These are phyloP conservation scores for Eucalyptus pauciflora DNA, from an alignment of 345 rosid genomes.

Conservation along the genomic window DNA sequence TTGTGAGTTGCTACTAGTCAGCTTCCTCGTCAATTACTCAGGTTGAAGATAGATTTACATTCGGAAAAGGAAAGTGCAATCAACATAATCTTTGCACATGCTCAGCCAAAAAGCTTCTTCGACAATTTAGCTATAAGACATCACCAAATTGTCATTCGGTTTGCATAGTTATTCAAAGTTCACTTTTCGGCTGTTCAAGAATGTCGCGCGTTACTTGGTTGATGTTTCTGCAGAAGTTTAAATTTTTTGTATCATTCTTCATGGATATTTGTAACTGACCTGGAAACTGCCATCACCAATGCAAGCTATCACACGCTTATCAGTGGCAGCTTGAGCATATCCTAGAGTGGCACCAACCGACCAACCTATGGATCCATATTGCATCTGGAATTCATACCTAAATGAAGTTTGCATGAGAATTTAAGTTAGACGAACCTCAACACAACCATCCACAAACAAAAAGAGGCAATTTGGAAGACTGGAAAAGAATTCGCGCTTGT, in stretches of 20 bases:
- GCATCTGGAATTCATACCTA: constrained; percentile 79
- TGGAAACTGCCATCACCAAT: constrained; percentile 77
- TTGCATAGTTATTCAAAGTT: background rate
- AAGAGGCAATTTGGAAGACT: background rate
- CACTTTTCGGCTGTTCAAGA: background rate
- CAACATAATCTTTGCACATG: background rate
- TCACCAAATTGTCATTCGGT: background rate
- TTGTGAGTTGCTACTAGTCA: background rate
- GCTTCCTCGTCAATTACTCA: background rate
- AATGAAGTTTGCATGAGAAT: background rate
- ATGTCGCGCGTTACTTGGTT: background rate
- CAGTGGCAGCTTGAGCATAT: constrained; percentile 56
- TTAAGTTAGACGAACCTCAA: background rate
- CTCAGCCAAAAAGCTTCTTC: background rate
- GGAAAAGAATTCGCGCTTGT: background rate
- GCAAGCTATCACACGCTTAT: constrained; percentile 68
- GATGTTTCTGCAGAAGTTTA: background rate
- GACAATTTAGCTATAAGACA: background rate
- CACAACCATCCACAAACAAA: background rate
- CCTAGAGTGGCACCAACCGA: constrained; percentile 75
- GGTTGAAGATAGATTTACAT: background rate
- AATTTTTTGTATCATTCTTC: background rate
- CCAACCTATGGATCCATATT: constrained; percentile 79
- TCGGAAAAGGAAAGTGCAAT: background rate
- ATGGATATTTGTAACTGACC: constrained; percentile 7